Base-by-base conservation (phyloP, 306 rosid species). In the Cucumis cinereus region DNA sequence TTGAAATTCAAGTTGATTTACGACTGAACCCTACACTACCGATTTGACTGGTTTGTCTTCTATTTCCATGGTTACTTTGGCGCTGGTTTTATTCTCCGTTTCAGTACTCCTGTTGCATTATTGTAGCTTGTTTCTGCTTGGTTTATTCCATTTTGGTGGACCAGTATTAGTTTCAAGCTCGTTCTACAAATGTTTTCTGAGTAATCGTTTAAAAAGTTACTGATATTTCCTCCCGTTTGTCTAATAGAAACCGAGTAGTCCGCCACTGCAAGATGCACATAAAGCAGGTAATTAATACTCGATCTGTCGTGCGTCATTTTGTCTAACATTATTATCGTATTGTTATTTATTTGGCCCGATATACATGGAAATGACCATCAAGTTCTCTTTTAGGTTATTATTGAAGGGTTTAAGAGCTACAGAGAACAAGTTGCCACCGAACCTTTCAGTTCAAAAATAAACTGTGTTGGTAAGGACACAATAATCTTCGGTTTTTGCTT, bases 361-460 rank as follows among this genome's bases (percentile, higher is more conserved):
- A 56, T 74, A 22, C 57, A 15, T 70, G 58, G 40, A 71, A 56
- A 63, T 74, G 36, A 78, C 43, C 59, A 16, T 66, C 50, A 73
- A 10, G 74, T 64, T 63, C 73, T 30, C 23, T 33, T 77, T 2
- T 79, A 94, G 99, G 82, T 94, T 81, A 83, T 90, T 77, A 94
- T 94, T 45, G 99, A 94, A 80, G 97, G 97, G 77, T 94, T 90
- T 84, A 94, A 90, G 93, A 94, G 99, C 87, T 94, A 94, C 83
- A 83, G 81, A 76, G 99, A 92, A 84, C 97, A 94, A 84, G 77
- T 92, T 52, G 91, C 97, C 59, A 90, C 99, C 7, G 99, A 94
- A 83, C 88, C 97, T 76, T 94, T 94, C 91, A 94, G 99, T 84
- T 83, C 99, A 12, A 94, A 88, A 92, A 87, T 94, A 80, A 94